Evolutionary conservation across 352 stramenopile species (phyloP).

Genomic region (Blastocystis sp.): DNA sequence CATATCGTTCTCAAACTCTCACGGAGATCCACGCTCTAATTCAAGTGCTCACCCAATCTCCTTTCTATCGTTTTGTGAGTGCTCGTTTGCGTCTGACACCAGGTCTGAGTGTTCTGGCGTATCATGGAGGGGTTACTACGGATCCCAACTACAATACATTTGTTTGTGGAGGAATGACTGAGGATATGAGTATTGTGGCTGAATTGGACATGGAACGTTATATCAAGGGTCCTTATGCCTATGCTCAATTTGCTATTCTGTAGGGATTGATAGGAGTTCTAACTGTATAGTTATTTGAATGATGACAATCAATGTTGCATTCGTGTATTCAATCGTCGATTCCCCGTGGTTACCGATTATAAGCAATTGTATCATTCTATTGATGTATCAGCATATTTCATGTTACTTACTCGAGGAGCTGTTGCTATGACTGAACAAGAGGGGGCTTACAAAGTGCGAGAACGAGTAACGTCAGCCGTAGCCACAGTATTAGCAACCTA

Average conservation of each 20-base stretch:
- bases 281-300: slow-evolving; percentile 22
- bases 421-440: background rate
- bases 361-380: background rate
- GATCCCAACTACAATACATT: background rate
- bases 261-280: background rate
- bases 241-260: slow-evolving; percentile 45
- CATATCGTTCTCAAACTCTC: background rate
- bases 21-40: background rate
- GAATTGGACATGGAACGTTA: slow-evolving; percentile 43
- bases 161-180: background rate
- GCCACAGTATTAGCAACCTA: slow-evolving; percentile 23
- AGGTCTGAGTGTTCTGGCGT: background rate
- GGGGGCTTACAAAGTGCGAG: background rate
- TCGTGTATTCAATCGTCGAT: slow-evolving; percentile 45
- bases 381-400: background rate
- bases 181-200: background rate
- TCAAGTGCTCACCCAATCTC: background rate
- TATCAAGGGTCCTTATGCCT: background rate
- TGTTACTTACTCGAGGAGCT: background rate
- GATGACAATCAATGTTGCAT: slow-evolving; percentile 1
- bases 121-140: background rate
- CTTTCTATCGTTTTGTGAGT: background rate
- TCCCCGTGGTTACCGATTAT: slow-evolving; percentile 24
- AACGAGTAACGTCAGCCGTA: background rate
- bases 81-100: background rate